Evolutionary conservation across 73 alveolate genomes (phyloP).

Genomic region (Chromera velia): DNA sequence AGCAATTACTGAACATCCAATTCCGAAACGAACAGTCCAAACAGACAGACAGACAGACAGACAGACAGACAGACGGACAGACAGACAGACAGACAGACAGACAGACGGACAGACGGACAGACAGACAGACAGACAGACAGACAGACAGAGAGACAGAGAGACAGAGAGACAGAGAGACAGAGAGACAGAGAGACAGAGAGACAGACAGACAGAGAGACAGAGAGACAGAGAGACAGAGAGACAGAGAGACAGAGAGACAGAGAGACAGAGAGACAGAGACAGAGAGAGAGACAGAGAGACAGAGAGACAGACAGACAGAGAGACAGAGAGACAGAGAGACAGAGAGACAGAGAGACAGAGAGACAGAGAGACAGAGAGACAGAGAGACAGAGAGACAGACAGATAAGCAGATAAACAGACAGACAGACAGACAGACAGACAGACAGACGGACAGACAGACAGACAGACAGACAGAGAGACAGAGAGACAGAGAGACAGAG

Average conservation of each 20-base stretch:
- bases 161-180: conserved; percentile 13
- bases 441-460: too few species aligned
- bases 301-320: conserved; percentile 14
- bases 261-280: not conserved
- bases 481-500: conserved; percentile 8
- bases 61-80: too few species aligned
- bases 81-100: too few species aligned
- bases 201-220: conserved; percentile 15
- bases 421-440: too few species aligned
- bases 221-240: conserved; percentile 9
- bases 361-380: not conserved
- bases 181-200: conserved; percentile 12
- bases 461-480: conserved; percentile 3
- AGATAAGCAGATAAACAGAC: too few species aligned
- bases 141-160: conserved; percentile 15
- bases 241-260: conserved; percentile 1
- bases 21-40: conserved; percentile 11
- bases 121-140: conserved; percentile 18
- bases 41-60: conserved; percentile 20
- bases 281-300: conserved; percentile 13
- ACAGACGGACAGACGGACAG: too few species aligned
- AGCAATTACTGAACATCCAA: too few species aligned
- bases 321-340: conserved; percentile 2
- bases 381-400: conserved; percentile 1
- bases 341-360: conserved; percentile 5